A percentile compares a stretch with the other conserved stretches of the same genome.
Conservation (phyloP, 495 filamentous ascomycete species). For the Tuber indicum region DNA sequence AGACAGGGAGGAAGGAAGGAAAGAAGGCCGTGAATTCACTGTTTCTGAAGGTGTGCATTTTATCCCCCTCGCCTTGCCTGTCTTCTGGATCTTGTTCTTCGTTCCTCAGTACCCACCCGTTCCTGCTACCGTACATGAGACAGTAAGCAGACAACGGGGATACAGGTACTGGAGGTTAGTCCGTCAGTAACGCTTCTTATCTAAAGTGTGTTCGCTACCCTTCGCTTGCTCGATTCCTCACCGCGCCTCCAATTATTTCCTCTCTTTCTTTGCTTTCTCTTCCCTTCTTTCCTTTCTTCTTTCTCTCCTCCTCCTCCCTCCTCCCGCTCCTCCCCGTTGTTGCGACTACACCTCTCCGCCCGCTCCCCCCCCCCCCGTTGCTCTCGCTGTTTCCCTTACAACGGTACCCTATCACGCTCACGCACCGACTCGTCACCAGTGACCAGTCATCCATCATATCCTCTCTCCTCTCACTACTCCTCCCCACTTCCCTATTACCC, state of each 20-base stretch:
- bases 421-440: not conserved
- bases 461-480: conserved; percentile 4
- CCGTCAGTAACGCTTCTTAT: not conserved
- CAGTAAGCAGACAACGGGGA: too few species aligned
- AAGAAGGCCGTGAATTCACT: not conserved
- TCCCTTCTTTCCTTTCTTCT: conserved; percentile 9
- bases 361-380: conserved; percentile 20
- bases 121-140: not conserved
- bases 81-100: not conserved
- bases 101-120: not conserved
- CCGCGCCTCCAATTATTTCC: conserved; percentile 18
- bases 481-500: not conserved
- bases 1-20: not conserved
- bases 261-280: conserved; percentile 3
- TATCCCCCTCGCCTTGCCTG: not conserved
- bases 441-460: conserved; percentile 6
- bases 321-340: not conserved
- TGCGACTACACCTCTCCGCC: conserved; percentile 7
- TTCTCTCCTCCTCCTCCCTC: conserved; percentile 6
- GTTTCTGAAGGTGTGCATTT: not conserved
- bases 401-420: not conserved
- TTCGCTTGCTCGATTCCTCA: conserved; percentile 7
- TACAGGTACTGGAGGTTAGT: not conserved
- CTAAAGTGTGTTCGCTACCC: not conserved
- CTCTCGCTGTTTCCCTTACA: conserved; percentile 14